Base-by-base conservation (phyloP, 352 stramenopile genomes). In the Phytophthora aleatoria region DNA sequence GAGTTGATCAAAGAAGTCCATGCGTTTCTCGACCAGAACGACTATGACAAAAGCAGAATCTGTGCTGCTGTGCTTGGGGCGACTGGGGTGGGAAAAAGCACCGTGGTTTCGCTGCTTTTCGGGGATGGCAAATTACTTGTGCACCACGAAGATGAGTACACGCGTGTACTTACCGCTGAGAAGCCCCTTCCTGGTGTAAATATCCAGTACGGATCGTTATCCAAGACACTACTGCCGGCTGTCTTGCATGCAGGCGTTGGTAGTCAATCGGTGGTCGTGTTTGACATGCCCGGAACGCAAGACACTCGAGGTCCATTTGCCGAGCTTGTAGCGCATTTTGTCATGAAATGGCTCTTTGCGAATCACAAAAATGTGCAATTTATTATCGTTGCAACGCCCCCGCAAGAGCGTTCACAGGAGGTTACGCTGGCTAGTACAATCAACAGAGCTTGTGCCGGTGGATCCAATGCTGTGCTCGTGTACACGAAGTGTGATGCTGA, bases 271-370 rank as follows among this genome's bases (percentile, higher is more conserved):
- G 16, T 58, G 12, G 16, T 55, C 0, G 24, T 69, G 2, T 54
- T 63, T 24, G 61, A 64, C 12, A 69, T 69, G 61, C 61, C 53
- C 12, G 61, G 47, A n/a, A 48, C 20, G 11, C 52, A 57, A 33
- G 60, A 68, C 35, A 63, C 61, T 11, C 44, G 60, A 38, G 51
- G 60, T 9, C 60, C 61, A 11, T 69, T 69, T 44, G 61, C 54
- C 27, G 48, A 64, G 30, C 54, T 69, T 5, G 39, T 69, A 0
- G 39, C 51, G 20, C 31, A 69, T 28, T 58, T 41, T 13, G 44
- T 69, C 10, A 16, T 58, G 10, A 48, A 59, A 44, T 58, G 61
- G 61, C 16, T 62, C n/a, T 6, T 67, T 5, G 33, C 41, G 12
- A 62, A 53, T 11, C n/a, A 56, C n/a, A 45, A 55, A 9, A 30